A percentile compares a stretch with the other conserved stretches of the same genome.
These are phyloP conservation scores for Cavenderia fasciculata DNA, from an alignment of 78 protist species.

Conservation along the genomic window DNA sequence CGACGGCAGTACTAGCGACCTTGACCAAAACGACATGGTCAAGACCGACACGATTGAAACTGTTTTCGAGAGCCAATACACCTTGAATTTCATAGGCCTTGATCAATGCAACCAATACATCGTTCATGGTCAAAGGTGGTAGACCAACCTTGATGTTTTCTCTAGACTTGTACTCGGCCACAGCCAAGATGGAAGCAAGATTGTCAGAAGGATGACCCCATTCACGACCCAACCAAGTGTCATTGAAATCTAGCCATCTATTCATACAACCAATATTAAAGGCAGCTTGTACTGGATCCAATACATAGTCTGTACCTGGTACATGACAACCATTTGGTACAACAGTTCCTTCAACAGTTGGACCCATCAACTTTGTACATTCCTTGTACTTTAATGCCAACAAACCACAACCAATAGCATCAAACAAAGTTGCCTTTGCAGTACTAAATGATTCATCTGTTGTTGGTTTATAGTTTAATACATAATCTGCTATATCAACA, in stretches of 20 bases:
- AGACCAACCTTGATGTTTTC: not conserved
- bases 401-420: slow-evolving; percentile 81
- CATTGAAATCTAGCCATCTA: slow-evolving; percentile 83
- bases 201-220: slow-evolving; percentile 86
- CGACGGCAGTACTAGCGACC: slow-evolving; percentile 73
- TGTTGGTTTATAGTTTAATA: slow-evolving; percentile 1
- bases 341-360: slow-evolving; percentile 46
- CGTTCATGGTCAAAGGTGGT: slow-evolving; percentile 47
- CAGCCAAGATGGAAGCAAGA: slow-evolving; percentile 47
- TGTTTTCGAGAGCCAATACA: slow-evolving; percentile 69
- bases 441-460: slow-evolving; percentile 11
- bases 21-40: slow-evolving; percentile 86
- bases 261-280: slow-evolving; percentile 80
- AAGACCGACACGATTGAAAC: slow-evolving; percentile 77
- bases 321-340: slow-evolving; percentile 73
- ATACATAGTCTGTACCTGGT: slow-evolving; percentile 77
- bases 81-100: slow-evolving; percentile 85
- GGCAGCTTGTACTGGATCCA: slow-evolving; percentile 78
- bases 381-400: slow-evolving; percentile 41
- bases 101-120: slow-evolving; percentile 43
- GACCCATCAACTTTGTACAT: slow-evolving; percentile 80
- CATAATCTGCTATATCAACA: slow-evolving; percentile 69
- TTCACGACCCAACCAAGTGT: slow-evolving; percentile 74
- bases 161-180: slow-evolving; percentile 40
- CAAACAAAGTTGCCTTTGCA: slow-evolving; percentile 45